Conservation (phyloP, 176 grass and related monocot species). For the Poa pratensis region DNA sequence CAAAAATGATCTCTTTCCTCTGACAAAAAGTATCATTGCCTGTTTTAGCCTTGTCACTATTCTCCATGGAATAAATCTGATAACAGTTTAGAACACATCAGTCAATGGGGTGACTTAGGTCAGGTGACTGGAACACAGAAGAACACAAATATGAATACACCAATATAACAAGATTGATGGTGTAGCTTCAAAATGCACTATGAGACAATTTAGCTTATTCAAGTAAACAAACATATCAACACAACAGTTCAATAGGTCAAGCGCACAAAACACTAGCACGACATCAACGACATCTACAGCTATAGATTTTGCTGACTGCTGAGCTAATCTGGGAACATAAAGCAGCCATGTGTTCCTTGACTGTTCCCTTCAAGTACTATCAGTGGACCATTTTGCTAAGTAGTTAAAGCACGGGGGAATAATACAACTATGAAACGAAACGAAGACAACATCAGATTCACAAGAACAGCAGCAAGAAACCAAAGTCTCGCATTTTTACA, state of each 20-base stretch:
- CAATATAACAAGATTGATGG: neutral
- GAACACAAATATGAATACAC: conserved; percentile 33
- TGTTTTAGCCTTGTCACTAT: conserved; percentile 83
- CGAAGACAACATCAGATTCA: neutral
- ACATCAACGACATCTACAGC: conserved; percentile 2
- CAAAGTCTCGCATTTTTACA: neutral
- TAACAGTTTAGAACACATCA: conserved; percentile 42
- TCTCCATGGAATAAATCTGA: conserved; percentile 86
- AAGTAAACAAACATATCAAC: conserved; percentile 24
- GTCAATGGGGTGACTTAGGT: conserved; percentile 25
- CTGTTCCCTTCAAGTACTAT: conserved; percentile 23
- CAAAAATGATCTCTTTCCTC: conserved; percentile 48
- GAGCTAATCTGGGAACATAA: neutral
- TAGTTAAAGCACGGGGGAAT: neutral
- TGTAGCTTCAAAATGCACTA: neutral
- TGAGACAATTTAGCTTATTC: neutral
- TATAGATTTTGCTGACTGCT: conserved; percentile 14
- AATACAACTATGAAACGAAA: conserved; percentile 31
- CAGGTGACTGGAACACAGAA: conserved; percentile 13
- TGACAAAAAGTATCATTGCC: conserved; percentile 68
- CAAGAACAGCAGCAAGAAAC: conserved; percentile 1
- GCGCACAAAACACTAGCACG: conserved; percentile 9
- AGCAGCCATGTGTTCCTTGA: conserved; percentile 4
- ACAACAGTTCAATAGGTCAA: conserved; percentile 28
- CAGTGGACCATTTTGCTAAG: neutral